Evolutionary conservation across 129 eudicot genomes (phyloP), one percentile per base, ranked within the genome.

Genomic region (Apium graveolens): DNA sequence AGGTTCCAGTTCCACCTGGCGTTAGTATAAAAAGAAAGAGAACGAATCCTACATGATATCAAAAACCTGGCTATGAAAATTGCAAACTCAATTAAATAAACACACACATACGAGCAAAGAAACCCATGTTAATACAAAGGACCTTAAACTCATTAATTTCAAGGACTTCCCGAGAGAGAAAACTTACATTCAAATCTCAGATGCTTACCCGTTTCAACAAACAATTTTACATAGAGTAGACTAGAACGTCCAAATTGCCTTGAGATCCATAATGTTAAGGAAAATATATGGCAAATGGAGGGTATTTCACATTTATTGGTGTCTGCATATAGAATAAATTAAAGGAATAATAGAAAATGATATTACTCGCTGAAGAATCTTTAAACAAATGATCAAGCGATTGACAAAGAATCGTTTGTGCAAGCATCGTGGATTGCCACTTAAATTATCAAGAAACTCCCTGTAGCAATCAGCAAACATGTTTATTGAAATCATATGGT

Each of bases 371-470:
- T 38, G 87, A 65, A 60, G 96, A 84, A 78, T 92, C 91, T 73
- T 88, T 92, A 79, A 95, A 95, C 31, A 88, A 90, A 48, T 90
- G 79, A 87, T 90, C 84, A 73, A 95, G 91, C 8, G 88, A 84
- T 62, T 95, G 90, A 62, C 85, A 88, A 77, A 53, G 98, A 95
- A 84, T 95, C 96, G 5, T 79, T 88, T 97, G 65, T 86, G 85
- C 53, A 95, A 86, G 83, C 83, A 87, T 69, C 98, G 97, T 18
- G 96, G 97, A 79, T 84, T 86, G 80, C 90, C 91, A 82, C 90
- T 63, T 79, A 91, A 84, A 90, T 95, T 97, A 86, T 91, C 89
- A 80, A 88, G 87, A 78, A 83, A 82, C 86, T 95, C 98, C 89
- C 96, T 95, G 86, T 53, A 80, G 74, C 55, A 39, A 85, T 53